Base-by-base conservation (phyloP, 139 green algal species). In the Chlamydomonas urium region DNA sequence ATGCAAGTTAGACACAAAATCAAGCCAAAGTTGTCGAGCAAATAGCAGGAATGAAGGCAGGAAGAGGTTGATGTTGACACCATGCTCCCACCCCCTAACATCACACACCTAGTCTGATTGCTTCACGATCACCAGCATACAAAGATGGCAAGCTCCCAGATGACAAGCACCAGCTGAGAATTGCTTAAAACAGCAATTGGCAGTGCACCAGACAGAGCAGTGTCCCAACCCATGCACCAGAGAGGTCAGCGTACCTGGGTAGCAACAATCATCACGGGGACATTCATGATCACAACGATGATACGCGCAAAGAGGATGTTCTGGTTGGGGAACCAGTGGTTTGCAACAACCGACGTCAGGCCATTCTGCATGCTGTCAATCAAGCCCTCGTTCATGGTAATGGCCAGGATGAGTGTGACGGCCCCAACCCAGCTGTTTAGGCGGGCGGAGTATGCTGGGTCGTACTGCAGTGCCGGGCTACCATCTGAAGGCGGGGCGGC, bases 331-430 rank as follows among this genome's bases (percentile, higher is more conserved):
- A 83, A 79, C 19, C 84, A 73, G 50, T 84, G 77, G 19, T 67
- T 65, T 28, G 84, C 60, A 26, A 84, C 36, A 8, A 48, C 76
- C 10, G 74, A 69, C 3, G 67, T 42, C 21, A 87, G 65, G 32
- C 82, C 82, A 74, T 88, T 90, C 60, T 88, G 81, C 38, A 68
- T 34, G 23, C 65, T 85, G 74, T 96, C 90, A 21, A 96, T 74
- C 0, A 86, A 87, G 0, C 63, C 79, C 59, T 88, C 80, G 75
- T 87, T 91, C 90, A 95, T 94, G 66, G 75, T 88, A 48, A 85
- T 70, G 1, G 90, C 79, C 47, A 91, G 74, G 6, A 93, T 48
- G 4, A 89, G 72, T 0, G 76, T 62, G 6, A 92, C 47, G 17
- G 90, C 78, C 31, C 86, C 81, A 2, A 91, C 63, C 82, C 81